Evolutionary conservation across 1,139 yeast species (phyloP), one percentile per base, ranked within the genome.

Genomic region (Starmera stellimalicola): DNA sequence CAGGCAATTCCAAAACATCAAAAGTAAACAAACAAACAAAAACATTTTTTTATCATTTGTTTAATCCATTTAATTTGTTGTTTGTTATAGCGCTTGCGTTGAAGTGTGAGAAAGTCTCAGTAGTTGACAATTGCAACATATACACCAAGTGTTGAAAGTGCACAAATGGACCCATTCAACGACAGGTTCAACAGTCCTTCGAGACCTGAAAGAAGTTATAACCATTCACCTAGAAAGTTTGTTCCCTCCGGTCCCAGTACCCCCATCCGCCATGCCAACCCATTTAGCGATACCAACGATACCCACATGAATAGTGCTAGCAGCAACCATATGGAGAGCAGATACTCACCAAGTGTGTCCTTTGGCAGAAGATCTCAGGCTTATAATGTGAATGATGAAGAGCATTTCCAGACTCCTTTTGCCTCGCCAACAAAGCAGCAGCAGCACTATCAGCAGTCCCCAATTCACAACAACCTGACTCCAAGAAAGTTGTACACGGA

Each of bases 401-500:
- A 43, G 8, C 30, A 24, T 6, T 48, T 32, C 35, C 48, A 43
- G 8, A 37, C 49, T 8, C 50, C 50, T 12, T 39, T 29, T 25
- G 33, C 44, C 6, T 48, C 49, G 1, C 51, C 54, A 28, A 38
- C 44, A 12, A 43, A 39, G 31, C 19, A 18, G 12, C 11, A 22
- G 16, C 31, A 14, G 10, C 18, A 14, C 16, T 18, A 14, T 8
- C 23, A 30, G 7, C 17, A 26, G 6, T 30, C 30, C 15, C 25
- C 30, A 19, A 28, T 11, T 16, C 20, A 20, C 16, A 11, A 14
- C 6, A 20, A 28, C 20, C 19, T 37, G 30, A 43, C 52, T 11
- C 40, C 49, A 27, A 54, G 64, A 44, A 55, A 55, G 32, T 68
- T 68, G 35, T 77, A 65, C 45, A 75, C 85, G 1, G 60, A 70